Conservation (phyloP, 2,329 filamentous ascomycete species). For the Cercospora nicotianae region DNA sequence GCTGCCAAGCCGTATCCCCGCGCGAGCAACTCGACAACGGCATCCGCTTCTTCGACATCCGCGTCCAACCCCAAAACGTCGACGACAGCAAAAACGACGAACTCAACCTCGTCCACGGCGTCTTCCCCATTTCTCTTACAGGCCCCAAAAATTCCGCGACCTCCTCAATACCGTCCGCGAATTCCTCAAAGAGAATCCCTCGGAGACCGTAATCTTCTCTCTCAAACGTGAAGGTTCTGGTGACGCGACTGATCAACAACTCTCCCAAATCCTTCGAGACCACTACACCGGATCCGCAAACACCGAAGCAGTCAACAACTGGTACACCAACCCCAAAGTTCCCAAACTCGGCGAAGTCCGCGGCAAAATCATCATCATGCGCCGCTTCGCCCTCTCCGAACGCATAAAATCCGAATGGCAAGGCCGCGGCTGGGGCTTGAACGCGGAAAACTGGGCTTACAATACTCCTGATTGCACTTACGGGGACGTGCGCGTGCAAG, state of each 20-base stretch:
- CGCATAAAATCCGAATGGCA: constrained; percentile 54
- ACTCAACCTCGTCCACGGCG: constrained; percentile 82
- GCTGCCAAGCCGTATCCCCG: constrained; percentile 82
- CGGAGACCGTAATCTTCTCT: constrained; percentile 80
- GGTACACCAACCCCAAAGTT: constrained; percentile 76
- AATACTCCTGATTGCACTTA: constrained; percentile 77
- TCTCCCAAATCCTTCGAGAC: constrained; percentile 69
- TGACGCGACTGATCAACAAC: constrained; percentile 72
- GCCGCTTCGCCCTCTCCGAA: constrained; percentile 68
- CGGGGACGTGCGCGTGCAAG: constrained; percentile 80
- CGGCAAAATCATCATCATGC: constrained; percentile 79
- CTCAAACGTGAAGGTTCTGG: constrained; percentile 90
- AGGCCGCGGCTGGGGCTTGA: constrained; percentile 57
- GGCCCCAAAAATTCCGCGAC: constrained; percentile 76
- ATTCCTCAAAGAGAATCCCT: constrained; percentile 76
- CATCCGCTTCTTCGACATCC: constrained; percentile 90
- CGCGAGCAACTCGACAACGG: constrained; percentile 81
- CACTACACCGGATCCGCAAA: constrained; percentile 64
- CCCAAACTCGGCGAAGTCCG: constrained; percentile 77
- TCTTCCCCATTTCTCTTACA: constrained; percentile 82
- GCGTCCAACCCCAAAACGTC: constrained; percentile 67
- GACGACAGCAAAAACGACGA: constrained; percentile 59
- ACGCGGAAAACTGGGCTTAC: constrained; percentile 74
- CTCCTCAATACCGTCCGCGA: constrained; percentile 65
- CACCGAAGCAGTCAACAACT: constrained; percentile 51